phyloP scores from a whole-genome alignment of 306 rosid genomes.

The Prunus salicina region DNA sequence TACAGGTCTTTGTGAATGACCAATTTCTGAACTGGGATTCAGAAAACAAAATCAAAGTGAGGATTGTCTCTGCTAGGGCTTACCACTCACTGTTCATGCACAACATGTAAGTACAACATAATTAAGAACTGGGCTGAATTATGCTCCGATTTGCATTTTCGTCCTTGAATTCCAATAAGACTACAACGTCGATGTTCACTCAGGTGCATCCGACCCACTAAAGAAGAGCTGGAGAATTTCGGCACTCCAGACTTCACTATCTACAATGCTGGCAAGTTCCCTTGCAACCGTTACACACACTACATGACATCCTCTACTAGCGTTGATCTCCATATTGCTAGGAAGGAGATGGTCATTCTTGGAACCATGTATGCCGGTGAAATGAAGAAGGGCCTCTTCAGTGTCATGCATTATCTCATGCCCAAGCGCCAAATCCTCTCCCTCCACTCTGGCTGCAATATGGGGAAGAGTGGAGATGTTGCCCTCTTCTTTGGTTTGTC shows the following conservation, averaged over 20 bases:
- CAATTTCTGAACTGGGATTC: conserved; percentile 89
- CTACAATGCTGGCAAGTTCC: conserved; percentile 87
- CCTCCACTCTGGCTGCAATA: conserved; percentile 83
- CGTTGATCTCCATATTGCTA: conserved; percentile 66
- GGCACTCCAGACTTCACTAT: conserved; percentile 92
- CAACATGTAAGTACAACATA: conserved; percentile 68
- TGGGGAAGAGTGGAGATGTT: conserved; percentile 75
- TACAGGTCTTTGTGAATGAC: conserved; percentile 74
- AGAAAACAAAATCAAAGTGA: conserved; percentile 72
- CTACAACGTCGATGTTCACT: too few relatives aligned
- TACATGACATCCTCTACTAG: conserved; percentile 95
- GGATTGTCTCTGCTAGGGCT: conserved; percentile 81
- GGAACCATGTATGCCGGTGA: conserved; percentile 94
- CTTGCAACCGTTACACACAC: conserved; percentile 87
- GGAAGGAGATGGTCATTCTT: conserved; percentile 91
- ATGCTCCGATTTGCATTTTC: too few relatives aligned
- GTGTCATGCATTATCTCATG: conserved; percentile 91
- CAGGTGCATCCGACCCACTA: conserved; percentile 87
- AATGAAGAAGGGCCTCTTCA: conserved; percentile 90
- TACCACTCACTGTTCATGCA: conserved; percentile 91
- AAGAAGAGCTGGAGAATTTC: conserved; percentile 77
- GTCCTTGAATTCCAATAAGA: too few relatives aligned
- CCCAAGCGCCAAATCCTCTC: conserved; percentile 78
- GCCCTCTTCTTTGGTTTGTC: conserved; percentile 95
- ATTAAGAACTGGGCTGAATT: too few relatives aligned